Evolutionary conservation across 2,329 filamentous ascomycete genomes (phyloP).

Genomic region (Botrytis hyacinthi): DNA sequence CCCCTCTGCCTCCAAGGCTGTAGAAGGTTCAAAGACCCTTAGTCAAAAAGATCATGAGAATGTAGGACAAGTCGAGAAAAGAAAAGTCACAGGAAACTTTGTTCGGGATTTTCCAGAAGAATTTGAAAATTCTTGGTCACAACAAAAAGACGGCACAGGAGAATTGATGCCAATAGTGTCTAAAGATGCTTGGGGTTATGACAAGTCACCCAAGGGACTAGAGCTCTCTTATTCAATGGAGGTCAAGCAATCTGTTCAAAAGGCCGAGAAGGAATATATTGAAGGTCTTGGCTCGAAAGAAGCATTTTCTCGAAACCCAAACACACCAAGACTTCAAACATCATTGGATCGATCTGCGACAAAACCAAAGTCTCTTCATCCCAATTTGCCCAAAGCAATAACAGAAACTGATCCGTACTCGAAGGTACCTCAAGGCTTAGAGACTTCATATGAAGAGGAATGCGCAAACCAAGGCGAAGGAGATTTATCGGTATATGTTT

Average conservation of each 20-base stretch:
- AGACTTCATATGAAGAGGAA: constrained; percentile 19
- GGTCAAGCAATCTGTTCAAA: constrained; percentile 27
- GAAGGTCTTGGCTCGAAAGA: constrained; percentile 27
- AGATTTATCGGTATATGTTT: constrained; percentile 22
- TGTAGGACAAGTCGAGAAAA: not conserved
- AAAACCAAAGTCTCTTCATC: not conserved
- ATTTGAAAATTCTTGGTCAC: constrained; percentile 46
- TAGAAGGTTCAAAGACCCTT: not conserved
- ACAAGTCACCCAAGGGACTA: constrained; percentile 18
- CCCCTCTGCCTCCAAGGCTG: not conserved
- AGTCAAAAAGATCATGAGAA: not conserved
- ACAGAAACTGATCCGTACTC: constrained; percentile 12
- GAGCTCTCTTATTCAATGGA: constrained; percentile 22
- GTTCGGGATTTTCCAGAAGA: constrained; percentile 54
- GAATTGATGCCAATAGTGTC: constrained; percentile 26
- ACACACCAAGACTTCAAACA: constrained; percentile 33
- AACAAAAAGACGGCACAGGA: constrained; percentile 21
- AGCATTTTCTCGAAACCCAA: constrained; percentile 29
- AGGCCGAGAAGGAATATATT: constrained; percentile 32
- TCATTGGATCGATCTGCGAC: constrained; percentile 34
- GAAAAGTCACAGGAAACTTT: constrained; percentile 48
- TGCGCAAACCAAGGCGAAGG: constrained; percentile 24
- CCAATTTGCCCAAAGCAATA: not conserved
- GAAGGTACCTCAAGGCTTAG: constrained; percentile 20
- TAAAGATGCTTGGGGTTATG: constrained; percentile 17